Conservation (phyloP, 2,329 filamentous ascomycete species). For the Penicillium sp. region DNA sequence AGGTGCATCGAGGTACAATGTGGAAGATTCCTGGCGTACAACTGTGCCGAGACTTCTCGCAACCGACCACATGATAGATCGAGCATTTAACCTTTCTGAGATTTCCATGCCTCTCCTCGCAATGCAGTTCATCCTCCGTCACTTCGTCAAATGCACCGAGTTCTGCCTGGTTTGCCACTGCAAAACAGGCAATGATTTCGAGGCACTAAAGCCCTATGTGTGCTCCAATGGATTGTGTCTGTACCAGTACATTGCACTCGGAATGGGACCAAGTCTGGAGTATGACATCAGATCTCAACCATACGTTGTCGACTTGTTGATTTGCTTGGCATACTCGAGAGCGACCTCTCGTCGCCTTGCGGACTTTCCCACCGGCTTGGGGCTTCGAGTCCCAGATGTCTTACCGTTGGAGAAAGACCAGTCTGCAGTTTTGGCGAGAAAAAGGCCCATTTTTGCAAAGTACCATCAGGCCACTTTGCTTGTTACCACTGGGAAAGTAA, state of each 20-base stretch:
- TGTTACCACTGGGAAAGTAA: no score
- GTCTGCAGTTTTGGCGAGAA: no score
- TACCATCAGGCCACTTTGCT: no score
- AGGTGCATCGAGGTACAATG: conserved; percentile 14
- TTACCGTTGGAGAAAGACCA: no score
- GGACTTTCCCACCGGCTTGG: conserved; percentile 54
- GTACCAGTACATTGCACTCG: conserved; percentile 82
- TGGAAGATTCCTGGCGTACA: conserved; percentile 21
- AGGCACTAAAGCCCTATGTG: conserved; percentile 56
- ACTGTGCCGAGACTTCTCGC: conserved; percentile 41
- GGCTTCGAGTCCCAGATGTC: conserved; percentile 46
- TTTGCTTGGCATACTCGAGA: conserved; percentile 71
- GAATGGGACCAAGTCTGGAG: conserved; percentile 78
- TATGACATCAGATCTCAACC: conserved; percentile 75
- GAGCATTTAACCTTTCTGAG: conserved; percentile 16
- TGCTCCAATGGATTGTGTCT: conserved; percentile 70
- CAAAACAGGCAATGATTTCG: conserved; percentile 57
- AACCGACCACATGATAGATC: conserved; percentile 47
- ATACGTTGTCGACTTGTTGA: conserved; percentile 73
- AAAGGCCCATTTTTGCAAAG: neutral
- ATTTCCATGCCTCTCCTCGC: conserved; percentile 53
- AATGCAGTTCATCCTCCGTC: conserved; percentile 71
- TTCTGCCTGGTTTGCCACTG: conserved; percentile 83
- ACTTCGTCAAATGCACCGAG: conserved; percentile 73
- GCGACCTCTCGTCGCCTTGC: conserved; percentile 41